These are phyloP conservation scores for Spizellomyces sp. DNA, from an alignment of 192 early-diverging fungal species.

Conservation along the genomic window DNA sequence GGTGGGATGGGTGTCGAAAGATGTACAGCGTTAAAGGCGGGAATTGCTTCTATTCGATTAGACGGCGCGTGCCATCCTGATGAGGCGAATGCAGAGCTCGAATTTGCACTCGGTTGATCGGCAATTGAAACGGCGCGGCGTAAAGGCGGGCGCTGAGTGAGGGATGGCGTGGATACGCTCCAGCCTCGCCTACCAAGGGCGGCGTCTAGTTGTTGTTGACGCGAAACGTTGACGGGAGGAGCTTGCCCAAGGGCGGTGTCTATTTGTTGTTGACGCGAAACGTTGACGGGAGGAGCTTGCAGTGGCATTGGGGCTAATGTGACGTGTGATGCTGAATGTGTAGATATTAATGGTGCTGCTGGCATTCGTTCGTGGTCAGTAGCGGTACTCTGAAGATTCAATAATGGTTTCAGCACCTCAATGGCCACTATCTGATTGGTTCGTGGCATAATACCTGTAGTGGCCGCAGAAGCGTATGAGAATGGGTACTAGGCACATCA, in stretches of 20 bases:
- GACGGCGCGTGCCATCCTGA: background rate
- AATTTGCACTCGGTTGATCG: background rate
- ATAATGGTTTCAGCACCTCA: too few species aligned
- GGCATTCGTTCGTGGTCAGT: background rate
- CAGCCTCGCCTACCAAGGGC: background rate
- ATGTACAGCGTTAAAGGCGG: background rate
- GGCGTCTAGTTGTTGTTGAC: background rate
- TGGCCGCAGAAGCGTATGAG: too few species aligned
- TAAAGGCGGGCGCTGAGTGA: background rate
- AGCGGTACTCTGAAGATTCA: background rate
- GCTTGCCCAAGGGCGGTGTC: background rate
- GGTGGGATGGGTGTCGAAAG: background rate
- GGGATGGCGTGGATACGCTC: constrained; percentile 6
- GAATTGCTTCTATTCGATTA: background rate
- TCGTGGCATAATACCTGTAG: too few species aligned
- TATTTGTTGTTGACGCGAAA: background rate
- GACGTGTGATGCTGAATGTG: background rate
- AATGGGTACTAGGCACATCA: too few species aligned
- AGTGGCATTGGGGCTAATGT: background rate
- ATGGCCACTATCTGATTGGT: too few species aligned
- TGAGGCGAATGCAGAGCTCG: background rate
- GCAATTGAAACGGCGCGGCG: background rate
- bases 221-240: background rate
- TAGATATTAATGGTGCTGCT: background rate
- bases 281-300: background rate